phyloP scores from a whole-genome alignment of 805 yeast genomes.

The Nakazawaea populi region DNA sequence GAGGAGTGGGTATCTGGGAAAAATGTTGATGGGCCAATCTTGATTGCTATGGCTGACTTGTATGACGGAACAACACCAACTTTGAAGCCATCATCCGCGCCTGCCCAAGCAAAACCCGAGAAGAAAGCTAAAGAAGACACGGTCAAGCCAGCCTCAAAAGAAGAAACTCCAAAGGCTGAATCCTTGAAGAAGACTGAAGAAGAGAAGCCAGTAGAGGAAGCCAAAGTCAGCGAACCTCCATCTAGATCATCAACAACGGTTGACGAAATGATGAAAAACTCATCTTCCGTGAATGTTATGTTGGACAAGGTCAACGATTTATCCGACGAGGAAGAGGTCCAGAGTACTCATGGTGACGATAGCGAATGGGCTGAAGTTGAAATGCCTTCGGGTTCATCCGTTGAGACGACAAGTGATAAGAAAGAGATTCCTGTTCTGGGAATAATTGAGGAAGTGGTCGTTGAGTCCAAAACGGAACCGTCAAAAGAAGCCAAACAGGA shows the following conservation, averaged over 20 bases:
- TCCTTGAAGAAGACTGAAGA: slow-evolving; percentile 11
- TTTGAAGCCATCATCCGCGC: slow-evolving; percentile 33
- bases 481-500: slow-evolving; percentile 5
- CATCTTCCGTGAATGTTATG: slow-evolving; percentile 38
- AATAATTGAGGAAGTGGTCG: slow-evolving; percentile 7
- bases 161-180: slow-evolving; percentile 19
- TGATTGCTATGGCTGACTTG: slow-evolving; percentile 68
- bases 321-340: slow-evolving; percentile 36
- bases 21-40: slow-evolving; percentile 73
- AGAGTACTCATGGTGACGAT: slow-evolving; percentile 16
- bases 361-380: slow-evolving; percentile 23
- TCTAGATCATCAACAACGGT: slow-evolving; percentile 24
- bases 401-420: slow-evolving; percentile 11
- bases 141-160: slow-evolving; percentile 6
- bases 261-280: slow-evolving; percentile 42
- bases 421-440: slow-evolving; percentile 1
- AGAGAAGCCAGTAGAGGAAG: neutral
- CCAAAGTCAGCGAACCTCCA: slow-evolving; percentile 8
- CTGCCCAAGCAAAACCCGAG: slow-evolving; percentile 17
- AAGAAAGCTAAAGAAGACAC: slow-evolving; percentile 15
- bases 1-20: slow-evolving; percentile 79
- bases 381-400: slow-evolving; percentile 12
- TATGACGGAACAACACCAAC: slow-evolving; percentile 71
- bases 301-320: slow-evolving; percentile 36
- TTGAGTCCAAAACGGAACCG: neutral